Percentiles rank a stretch among this genome's conserved stretches.
Evolutionary conservation across 257 asterid genomes (phyloP).

Genomic region (Penstemon barbatus): DNA sequence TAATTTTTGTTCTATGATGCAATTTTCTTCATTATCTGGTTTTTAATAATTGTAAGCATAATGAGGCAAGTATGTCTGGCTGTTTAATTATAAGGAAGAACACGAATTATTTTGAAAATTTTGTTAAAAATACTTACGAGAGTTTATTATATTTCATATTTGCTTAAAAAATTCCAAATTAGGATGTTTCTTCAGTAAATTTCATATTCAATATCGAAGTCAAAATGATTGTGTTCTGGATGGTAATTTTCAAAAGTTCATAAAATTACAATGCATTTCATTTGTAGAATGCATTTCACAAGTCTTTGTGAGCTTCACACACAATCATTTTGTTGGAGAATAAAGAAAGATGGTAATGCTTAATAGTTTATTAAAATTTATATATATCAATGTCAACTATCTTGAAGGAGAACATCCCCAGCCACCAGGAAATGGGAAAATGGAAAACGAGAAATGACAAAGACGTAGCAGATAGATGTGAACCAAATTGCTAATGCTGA

Average conservation of each 20-base stretch:
- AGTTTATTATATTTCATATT: neutral
- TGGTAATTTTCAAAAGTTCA: slow-evolving; percentile 21
- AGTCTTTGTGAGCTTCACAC: slow-evolving; percentile 17
- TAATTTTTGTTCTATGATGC: slow-evolving; percentile 13
- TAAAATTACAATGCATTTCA: neutral
- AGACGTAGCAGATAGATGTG: slow-evolving; percentile 1
- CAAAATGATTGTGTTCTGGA: slow-evolving; percentile 19
- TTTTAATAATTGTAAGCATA: neutral
- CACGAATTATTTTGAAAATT: neutral
- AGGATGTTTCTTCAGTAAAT: neutral
- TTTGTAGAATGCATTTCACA: neutral
- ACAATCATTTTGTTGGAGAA: slow-evolving; percentile 17
- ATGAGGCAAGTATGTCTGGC: neutral
- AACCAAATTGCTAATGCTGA: neutral
- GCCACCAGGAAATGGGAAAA: slow-evolving; percentile 21
- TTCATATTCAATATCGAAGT: slow-evolving; percentile 8
- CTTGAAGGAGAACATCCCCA: slow-evolving; percentile 23
- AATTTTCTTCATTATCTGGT: neutral
- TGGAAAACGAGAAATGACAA: slow-evolving; percentile 21
- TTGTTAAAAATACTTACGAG: slow-evolving; percentile 1
- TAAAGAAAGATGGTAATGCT: slow-evolving; percentile 2
- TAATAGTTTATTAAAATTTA: slow-evolving; percentile 4
- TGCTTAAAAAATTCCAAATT: neutral
- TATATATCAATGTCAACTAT: slow-evolving; percentile 8
- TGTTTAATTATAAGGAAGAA: neutral